Conservation (phyloP, 2,329 filamentous ascomycete genomes). For the Monosporascus sp. region DNA sequence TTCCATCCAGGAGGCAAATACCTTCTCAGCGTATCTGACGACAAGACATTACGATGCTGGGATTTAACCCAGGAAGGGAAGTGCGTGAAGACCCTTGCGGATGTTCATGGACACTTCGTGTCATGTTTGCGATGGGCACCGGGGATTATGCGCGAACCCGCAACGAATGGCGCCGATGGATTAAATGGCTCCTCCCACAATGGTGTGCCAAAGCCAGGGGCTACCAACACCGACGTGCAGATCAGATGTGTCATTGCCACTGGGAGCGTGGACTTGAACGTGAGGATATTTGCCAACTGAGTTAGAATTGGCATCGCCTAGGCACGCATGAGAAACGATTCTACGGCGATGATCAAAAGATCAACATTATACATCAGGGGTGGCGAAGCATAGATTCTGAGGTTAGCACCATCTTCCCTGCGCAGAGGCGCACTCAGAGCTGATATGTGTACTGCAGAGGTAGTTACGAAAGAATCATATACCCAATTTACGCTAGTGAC, state of each 20-base stretch:
- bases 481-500: neutral
- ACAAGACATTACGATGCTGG: slow-evolving; percentile 92
- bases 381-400: neutral
- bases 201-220: slow-evolving; percentile 36
- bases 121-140: slow-evolving; percentile 87
- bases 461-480: neutral
- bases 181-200: slow-evolving; percentile 42
- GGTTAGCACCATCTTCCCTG: neutral
- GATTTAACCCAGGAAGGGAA: slow-evolving; percentile 86
- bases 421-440: neutral
- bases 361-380: neutral
- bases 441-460: neutral
- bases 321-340: neutral
- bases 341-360: neutral
- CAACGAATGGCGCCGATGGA: slow-evolving; percentile 37
- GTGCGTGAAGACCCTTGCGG: slow-evolving; percentile 75
- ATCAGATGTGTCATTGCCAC: slow-evolving; percentile 85
- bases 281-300: slow-evolving; percentile 69
- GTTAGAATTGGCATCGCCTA: neutral
- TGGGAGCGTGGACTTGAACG: slow-evolving; percentile 75
- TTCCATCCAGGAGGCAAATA: slow-evolving; percentile 94
- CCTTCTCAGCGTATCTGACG: slow-evolving; percentile 78
- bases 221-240: slow-evolving; percentile 48
- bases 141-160: slow-evolving; percentile 58
- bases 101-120: slow-evolving; percentile 79